A percentile compares a stretch with the other conserved stretches of the same genome.
Evolutionary conservation across 2,329 filamentous ascomycete species (phyloP).

Genomic region (Bipolaris gigantea): DNA sequence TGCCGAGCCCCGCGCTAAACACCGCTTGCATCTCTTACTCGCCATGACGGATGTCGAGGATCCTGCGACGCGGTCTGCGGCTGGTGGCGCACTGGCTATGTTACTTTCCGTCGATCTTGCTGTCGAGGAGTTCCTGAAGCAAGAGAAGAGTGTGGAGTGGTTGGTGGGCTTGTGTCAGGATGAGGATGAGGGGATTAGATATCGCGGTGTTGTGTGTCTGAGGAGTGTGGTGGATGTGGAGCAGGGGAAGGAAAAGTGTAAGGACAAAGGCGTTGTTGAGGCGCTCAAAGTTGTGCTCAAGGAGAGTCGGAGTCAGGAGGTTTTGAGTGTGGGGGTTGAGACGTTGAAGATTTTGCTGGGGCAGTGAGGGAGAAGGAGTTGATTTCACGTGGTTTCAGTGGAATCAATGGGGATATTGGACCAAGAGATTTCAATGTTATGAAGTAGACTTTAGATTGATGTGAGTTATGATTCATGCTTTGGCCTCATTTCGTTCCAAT

Average conservation of each 20-base stretch:
- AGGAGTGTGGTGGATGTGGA: slow-evolving; percentile 70
- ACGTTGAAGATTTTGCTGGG: slow-evolving; percentile 68
- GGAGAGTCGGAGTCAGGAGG: slow-evolving; percentile 67
- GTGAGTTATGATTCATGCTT: neutral
- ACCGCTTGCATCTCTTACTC: slow-evolving; percentile 79
- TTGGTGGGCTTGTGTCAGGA: slow-evolving; percentile 80
- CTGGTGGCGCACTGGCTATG: slow-evolving; percentile 84
- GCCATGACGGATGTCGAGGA: slow-evolving; percentile 89
- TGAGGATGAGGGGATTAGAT: slow-evolving; percentile 64
- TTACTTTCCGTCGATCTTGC: slow-evolving; percentile 77
- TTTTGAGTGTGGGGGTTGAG: slow-evolving; percentile 71
- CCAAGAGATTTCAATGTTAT: neutral
- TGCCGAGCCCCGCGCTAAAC: slow-evolving; percentile 65
- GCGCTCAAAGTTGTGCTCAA: slow-evolving; percentile 70
- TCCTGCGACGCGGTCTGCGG: slow-evolving; percentile 74
- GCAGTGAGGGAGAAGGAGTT: slow-evolving; percentile 7
- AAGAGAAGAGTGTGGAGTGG: slow-evolving; percentile 71
- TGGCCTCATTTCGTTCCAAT: no score
- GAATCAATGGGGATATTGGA: no score
- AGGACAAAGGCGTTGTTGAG: slow-evolving; percentile 65
- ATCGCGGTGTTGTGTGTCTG: slow-evolving; percentile 74
- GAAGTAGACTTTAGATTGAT: neutral
- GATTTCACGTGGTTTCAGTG: no score
- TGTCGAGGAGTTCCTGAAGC: slow-evolving; percentile 68
- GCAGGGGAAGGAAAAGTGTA: slow-evolving; percentile 41